A percentile compares a stretch with the other conserved stretches of the same genome.
phyloP scores from a whole-genome alignment of 139 green algal genomes.

The Chlamydomonas incerta region DNA sequence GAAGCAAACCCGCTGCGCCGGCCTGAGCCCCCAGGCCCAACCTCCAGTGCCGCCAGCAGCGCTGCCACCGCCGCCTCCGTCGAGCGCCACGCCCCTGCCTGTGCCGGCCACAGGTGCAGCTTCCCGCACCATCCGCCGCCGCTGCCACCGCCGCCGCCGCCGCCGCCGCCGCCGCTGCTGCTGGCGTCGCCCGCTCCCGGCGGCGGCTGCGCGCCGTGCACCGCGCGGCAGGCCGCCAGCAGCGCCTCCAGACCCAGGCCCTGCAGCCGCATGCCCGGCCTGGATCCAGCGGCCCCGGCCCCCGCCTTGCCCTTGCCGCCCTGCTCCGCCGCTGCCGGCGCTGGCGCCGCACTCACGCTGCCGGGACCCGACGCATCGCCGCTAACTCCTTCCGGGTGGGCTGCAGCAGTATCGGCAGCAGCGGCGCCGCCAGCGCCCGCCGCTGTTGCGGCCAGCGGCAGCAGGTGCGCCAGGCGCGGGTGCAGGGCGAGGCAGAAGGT shows the following conservation, averaged over 20 bases:
- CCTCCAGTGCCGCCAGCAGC: neutral
- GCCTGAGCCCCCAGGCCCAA: neutral
- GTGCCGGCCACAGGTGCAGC: slow-evolving; percentile 25
- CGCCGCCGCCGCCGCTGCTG: neutral
- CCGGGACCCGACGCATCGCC: too few relatives aligned
- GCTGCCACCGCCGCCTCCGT: neutral
- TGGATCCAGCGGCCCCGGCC: neutral
- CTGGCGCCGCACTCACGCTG: too few relatives aligned
- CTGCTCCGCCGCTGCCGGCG: neutral
- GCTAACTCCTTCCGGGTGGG: too few relatives aligned
- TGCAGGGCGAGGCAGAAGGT: slow-evolving; percentile 22
- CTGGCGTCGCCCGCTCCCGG: neutral
- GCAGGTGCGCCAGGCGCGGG: neutral
- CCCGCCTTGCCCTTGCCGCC: neutral
- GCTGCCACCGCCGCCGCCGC: neutral
- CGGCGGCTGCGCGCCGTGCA: neutral
- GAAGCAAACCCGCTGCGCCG: neutral
- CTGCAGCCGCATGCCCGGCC: neutral
- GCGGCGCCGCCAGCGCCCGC: neutral
- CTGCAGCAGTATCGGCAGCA: neutral
- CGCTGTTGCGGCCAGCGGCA: neutral
- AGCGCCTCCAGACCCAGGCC: neutral
- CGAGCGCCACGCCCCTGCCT: neutral
- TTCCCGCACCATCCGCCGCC: slow-evolving; percentile 2
- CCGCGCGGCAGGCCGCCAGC: slow-evolving; percentile 12